Percentiles rank a stretch among this genome's conserved stretches.
Evolutionary conservation across 208 protist genomes (phyloP).

Genomic region (Crithidia sp.): DNA sequence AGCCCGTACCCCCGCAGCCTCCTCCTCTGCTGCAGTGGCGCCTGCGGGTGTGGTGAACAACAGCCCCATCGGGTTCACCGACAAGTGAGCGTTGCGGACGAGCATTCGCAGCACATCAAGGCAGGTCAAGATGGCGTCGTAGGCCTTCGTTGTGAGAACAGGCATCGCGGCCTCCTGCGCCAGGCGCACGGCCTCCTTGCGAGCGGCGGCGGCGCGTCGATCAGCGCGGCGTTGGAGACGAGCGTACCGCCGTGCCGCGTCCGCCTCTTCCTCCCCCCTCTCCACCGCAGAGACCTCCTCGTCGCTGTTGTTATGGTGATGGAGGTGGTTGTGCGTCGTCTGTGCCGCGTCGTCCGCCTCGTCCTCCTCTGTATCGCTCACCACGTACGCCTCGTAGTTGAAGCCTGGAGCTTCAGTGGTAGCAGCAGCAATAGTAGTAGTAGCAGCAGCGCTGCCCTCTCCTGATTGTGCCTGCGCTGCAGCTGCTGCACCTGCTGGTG

Average conservation of each 20-base stretch:
- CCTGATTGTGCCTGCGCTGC: not conserved
- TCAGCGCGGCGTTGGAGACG: conserved; percentile 4
- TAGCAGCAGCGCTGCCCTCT: not conserved
- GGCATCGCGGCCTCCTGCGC: conserved; percentile 27
- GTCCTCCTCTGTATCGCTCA: conserved; percentile 16
- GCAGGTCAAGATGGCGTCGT: conserved; percentile 53
- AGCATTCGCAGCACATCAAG: conserved; percentile 58
- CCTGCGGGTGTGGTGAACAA: conserved; percentile 20
- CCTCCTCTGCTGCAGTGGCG: not conserved
- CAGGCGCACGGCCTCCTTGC: not conserved
- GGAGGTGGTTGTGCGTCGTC: no score
- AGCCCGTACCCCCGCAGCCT: not conserved
- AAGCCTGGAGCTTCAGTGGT: conserved; percentile 11
- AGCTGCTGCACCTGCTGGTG: not conserved
- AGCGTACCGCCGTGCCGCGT: not conserved
- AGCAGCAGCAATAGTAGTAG: not conserved
- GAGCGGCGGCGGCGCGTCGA: conserved; percentile 3
- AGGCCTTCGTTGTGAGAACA: conserved; percentile 47
- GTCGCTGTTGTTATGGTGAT: not conserved
- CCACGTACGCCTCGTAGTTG: conserved; percentile 30
- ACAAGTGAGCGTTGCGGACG: conserved; percentile 32
- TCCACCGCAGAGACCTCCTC: not conserved
- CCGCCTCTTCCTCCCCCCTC: not conserved
- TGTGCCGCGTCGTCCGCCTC: not conserved
- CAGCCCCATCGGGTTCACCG: conserved; percentile 33